Conservation (phyloP, 345 rosid species). For the Conringia planisiliqua region DNA sequence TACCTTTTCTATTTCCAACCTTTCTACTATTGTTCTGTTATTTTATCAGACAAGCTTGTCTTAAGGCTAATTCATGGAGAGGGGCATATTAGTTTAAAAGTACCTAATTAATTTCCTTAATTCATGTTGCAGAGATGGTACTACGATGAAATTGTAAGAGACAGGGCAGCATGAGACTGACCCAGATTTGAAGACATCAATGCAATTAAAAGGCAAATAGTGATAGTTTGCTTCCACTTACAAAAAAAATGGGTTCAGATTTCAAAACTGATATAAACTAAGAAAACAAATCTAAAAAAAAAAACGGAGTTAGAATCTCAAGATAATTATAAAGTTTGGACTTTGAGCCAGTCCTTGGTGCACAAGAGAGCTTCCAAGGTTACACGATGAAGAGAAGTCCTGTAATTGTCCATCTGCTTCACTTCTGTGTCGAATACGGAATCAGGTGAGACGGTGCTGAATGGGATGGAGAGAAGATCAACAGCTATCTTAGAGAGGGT, state of each 20-base stretch:
- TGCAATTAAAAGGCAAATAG: constrained; percentile 72
- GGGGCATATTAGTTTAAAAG: too few relatives aligned
- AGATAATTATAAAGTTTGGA: not conserved
- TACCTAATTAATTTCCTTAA: too few relatives aligned
- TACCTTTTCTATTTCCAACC: too few relatives aligned
- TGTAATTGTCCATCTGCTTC: constrained; percentile 60
- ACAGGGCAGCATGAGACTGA: constrained; percentile 78
- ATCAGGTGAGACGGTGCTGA: constrained; percentile 40
- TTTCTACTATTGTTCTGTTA: not conserved
- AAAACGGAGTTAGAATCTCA: not conserved
- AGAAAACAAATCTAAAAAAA: not conserved
- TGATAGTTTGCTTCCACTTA: constrained; percentile 69
- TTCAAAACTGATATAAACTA: not conserved
- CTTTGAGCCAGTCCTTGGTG: constrained; percentile 62
- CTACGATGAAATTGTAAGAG: constrained; percentile 65
- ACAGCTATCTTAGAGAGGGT: constrained; percentile 74
- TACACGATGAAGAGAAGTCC: constrained; percentile 53
- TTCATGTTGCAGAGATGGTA: constrained; percentile 59
- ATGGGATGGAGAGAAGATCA: constrained; percentile 57
- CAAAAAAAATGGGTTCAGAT: constrained; percentile 53
- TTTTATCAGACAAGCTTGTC: not conserved
- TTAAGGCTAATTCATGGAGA: too few relatives aligned
- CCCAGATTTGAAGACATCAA: constrained; percentile 85
- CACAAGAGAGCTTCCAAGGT: constrained; percentile 79
- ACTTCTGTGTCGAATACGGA: constrained; percentile 47